Percentiles rank a stretch among this genome's conserved stretches.
Evolutionary conservation across 139 green algal genomes (phyloP).

Genomic region (Ettlia oleoabundans): DNA sequence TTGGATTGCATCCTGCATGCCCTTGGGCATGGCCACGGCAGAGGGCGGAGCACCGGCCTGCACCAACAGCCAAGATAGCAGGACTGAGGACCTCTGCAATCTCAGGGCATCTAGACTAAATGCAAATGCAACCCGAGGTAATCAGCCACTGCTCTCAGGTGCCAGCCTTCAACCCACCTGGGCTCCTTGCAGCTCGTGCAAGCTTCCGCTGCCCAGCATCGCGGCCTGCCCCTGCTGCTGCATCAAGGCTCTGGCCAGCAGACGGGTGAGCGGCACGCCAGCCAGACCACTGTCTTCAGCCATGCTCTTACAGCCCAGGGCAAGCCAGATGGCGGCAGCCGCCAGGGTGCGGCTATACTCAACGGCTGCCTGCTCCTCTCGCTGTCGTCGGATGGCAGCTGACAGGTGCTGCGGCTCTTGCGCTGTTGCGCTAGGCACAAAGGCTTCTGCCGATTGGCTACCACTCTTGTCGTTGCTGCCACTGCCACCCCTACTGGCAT

Average conservation of each 20-base stretch:
- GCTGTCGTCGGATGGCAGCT: background rate
- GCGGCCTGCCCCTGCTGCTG: background rate
- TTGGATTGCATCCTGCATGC: no score
- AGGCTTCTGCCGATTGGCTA: background rate
- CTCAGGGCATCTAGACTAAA: no score
- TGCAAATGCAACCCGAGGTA: no score
- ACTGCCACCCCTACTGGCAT: background rate
- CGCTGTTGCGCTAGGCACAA: background rate
- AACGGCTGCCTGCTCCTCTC: background rate
- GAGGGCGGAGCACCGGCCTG: no score
- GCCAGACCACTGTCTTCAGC: background rate
- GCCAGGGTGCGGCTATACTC: conserved; percentile 6
- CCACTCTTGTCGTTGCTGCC: background rate
- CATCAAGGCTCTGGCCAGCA: conserved; percentile 9
- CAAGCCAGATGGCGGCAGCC: background rate
- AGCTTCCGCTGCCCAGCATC: background rate
- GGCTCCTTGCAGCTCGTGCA: background rate
- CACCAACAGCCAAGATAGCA: no score
- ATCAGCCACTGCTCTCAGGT: no score
- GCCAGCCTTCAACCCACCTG: background rate
- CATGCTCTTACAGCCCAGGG: background rate
- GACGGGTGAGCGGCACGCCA: background rate
- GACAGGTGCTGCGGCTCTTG: background rate
- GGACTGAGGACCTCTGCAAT: no score
- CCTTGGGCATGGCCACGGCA: no score